These are phyloP conservation scores for Penicillium sp. DNA, from an alignment of 2,329 filamentous ascomycete genomes.

Conservation along the genomic window DNA sequence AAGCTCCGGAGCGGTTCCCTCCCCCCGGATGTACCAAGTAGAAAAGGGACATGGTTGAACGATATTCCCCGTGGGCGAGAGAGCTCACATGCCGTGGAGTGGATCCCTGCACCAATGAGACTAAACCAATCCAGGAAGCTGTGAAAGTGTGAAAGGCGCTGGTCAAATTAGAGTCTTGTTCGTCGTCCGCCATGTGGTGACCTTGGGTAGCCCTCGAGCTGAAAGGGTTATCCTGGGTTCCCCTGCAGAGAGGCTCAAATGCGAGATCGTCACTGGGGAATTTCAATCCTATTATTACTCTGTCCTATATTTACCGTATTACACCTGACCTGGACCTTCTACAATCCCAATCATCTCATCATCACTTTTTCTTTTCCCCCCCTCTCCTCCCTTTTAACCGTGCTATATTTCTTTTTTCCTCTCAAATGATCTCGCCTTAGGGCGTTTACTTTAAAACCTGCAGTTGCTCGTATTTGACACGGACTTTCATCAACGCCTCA, in stretches of 20 bases:
- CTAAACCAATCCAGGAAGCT: constrained; percentile 23
- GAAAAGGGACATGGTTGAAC: background rate
- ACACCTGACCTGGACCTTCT: constrained; percentile 1
- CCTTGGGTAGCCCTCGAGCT: constrained; percentile 9
- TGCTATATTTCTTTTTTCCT: background rate
- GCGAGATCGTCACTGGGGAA: constrained; percentile 22
- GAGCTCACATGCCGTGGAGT: constrained; percentile 11
- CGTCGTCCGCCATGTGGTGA: constrained; percentile 5
- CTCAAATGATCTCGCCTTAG: background rate
- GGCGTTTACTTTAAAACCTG: background rate
- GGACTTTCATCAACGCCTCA: constrained; percentile 9
- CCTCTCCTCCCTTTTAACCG: background rate
- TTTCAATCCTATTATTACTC: background rate
- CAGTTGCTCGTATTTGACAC: constrained; percentile 18
- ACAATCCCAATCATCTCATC: background rate
- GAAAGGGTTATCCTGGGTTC: constrained; percentile 15
- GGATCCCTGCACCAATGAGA: background rate
- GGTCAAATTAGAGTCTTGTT: constrained; percentile 8
- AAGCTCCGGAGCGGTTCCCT: background rate
- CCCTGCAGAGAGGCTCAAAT: constrained; percentile 28
- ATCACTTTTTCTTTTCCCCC: background rate
- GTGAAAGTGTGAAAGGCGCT: constrained; percentile 12
- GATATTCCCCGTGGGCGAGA: background rate
- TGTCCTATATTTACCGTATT: background rate
- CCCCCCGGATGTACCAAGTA: background rate